Evolutionary conservation across 1,284 basidiomycete species (phyloP).

Genomic region (Malassezia vespertilionis): DNA sequence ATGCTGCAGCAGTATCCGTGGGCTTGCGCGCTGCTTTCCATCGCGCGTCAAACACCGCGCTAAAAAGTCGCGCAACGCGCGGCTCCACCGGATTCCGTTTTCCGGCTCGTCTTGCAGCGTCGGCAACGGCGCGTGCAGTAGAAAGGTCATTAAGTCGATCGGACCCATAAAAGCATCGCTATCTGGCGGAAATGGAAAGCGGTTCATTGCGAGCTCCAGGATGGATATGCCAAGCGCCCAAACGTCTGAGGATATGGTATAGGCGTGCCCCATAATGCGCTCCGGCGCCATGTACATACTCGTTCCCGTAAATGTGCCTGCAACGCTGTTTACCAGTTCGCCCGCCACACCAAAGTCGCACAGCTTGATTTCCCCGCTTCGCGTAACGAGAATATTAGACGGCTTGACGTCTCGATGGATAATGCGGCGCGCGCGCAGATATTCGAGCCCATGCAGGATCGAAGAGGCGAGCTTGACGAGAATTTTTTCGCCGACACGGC

Average conservation of each 20-base stretch:
- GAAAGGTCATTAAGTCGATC: constrained; percentile 86
- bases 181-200: constrained; percentile 88
- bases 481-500: constrained; percentile 79
- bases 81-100: constrained; percentile 59
- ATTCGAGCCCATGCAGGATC: constrained; percentile 79
- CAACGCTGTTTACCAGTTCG: constrained; percentile 77
- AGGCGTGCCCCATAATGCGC: constrained; percentile 74
- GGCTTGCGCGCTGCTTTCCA: constrained; percentile 61
- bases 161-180: constrained; percentile 57
- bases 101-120: constrained; percentile 57
- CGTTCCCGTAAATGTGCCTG: constrained; percentile 91
- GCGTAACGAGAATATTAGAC: constrained; percentile 80
- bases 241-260: constrained; percentile 90
- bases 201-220: constrained; percentile 83
- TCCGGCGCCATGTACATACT: constrained; percentile 99
- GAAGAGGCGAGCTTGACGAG: constrained; percentile 82
- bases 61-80: constrained; percentile 85
- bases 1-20: constrained; percentile 71
- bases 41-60: constrained; percentile 61
- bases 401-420: constrained; percentile 98
- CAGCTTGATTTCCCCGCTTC: constrained; percentile 75
- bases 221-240: constrained; percentile 92
- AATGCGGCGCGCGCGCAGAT: constrained; percentile 78
- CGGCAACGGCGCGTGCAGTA: constrained; percentile 72
- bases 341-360: constrained; percentile 95